These are phyloP conservation scores for Erodium texanum DNA, from an alignment of 441 rosid genomes.

Conservation along the genomic window DNA sequence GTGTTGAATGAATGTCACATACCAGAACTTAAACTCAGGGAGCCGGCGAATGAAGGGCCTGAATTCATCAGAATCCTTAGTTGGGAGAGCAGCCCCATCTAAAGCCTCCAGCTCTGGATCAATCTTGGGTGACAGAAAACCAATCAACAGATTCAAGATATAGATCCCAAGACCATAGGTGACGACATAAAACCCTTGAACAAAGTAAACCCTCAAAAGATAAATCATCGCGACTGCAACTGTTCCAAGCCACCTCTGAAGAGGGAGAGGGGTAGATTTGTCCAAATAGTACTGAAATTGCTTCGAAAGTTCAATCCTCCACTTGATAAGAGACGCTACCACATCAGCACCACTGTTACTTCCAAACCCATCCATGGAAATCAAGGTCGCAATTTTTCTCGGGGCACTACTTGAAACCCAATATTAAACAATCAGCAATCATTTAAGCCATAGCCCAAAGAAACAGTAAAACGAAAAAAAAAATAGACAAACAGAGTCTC, in stretches of 20 bases:
- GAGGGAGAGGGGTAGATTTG: slow-evolving; percentile 34
- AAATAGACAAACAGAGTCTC: not conserved
- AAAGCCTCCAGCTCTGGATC: slow-evolving; percentile 47
- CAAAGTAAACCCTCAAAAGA: slow-evolving; percentile 32
- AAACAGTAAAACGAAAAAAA: too few species aligned
- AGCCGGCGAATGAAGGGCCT: slow-evolving; percentile 54
- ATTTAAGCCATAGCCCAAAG: too few species aligned
- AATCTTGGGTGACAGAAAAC: slow-evolving; percentile 49
- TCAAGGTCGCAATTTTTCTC: not conserved
- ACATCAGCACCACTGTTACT: slow-evolving; percentile 19
- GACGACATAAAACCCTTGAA: slow-evolving; percentile 39
- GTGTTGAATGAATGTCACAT: not conserved
- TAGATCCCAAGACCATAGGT: slow-evolving; percentile 52
- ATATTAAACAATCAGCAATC: not conserved
- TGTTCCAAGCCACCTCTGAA: slow-evolving; percentile 43
- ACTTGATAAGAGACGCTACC: slow-evolving; percentile 27
- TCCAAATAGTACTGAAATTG: slow-evolving; percentile 39
- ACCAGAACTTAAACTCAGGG: slow-evolving; percentile 53
- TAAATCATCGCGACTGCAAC: slow-evolving; percentile 35
- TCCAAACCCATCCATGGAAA: slow-evolving; percentile 32
- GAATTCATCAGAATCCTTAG: slow-evolving; percentile 35
- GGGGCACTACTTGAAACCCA: slow-evolving; percentile 12
- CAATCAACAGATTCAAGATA: slow-evolving; percentile 48
- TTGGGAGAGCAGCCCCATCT: slow-evolving; percentile 27
- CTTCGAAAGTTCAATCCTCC: slow-evolving; percentile 37